Percentiles rank a stretch among this genome's conserved stretches.
phyloP scores from a whole-genome alignment of 768 basidiomycete species.

The Kwoniella sp. region DNA sequence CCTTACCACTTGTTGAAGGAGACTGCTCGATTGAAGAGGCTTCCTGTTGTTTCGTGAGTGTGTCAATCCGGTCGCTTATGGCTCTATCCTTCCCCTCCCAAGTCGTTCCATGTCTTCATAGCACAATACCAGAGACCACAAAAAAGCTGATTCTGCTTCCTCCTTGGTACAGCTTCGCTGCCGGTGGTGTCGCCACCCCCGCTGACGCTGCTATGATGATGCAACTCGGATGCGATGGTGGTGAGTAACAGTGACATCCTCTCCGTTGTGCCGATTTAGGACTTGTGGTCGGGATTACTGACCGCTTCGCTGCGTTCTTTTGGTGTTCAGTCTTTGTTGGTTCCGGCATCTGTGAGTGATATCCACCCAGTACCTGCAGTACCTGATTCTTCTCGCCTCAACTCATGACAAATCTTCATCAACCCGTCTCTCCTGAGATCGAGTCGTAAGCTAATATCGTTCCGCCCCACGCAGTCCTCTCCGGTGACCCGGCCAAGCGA shows the following conservation, averaged over 20 bases:
- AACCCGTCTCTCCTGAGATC: background rate
- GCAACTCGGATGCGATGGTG: slow-evolving; percentile 95
- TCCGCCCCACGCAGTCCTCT: slow-evolving; percentile 62
- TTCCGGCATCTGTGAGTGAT: slow-evolving; percentile 88
- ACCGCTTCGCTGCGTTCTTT: slow-evolving; percentile 3
- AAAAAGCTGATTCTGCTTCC: background rate
- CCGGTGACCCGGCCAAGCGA: slow-evolving; percentile 88
- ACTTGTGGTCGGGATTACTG: slow-evolving; percentile 15
- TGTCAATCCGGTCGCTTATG: too few species aligned
- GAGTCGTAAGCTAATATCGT: slow-evolving; percentile 11
- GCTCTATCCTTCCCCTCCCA: background rate
- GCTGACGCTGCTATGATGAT: slow-evolving; percentile 99
- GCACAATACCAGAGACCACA: background rate
- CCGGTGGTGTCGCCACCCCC: slow-evolving; percentile 89
- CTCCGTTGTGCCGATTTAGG: background rate
- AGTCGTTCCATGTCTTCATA: background rate
- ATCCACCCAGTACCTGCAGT: slow-evolving; percentile 39
- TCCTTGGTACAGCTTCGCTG: slow-evolving; percentile 67
- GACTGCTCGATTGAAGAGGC: slow-evolving; percentile 84
- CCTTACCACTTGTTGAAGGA: slow-evolving; percentile 96
- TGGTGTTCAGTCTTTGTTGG: slow-evolving; percentile 89
- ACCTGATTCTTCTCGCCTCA: slow-evolving; percentile 46
- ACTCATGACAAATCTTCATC: background rate
- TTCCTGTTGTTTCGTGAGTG: slow-evolving; percentile 74
- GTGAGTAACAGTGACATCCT: slow-evolving; percentile 62